phyloP scores from a whole-genome alignment of 257 asterid species.

The Linderniella brevidens region DNA sequence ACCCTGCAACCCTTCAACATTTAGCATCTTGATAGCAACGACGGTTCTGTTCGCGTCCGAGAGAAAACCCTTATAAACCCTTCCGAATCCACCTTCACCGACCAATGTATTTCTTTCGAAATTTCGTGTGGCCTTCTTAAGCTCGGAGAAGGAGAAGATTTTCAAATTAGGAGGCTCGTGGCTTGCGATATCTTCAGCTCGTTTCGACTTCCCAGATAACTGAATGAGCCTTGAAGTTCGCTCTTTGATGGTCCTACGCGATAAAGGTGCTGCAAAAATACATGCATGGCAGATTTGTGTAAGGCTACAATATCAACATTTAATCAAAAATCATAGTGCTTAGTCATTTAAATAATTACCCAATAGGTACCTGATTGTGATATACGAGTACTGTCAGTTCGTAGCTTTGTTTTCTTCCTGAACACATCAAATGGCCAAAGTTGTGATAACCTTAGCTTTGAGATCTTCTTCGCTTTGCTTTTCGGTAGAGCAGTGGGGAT shows the following conservation, averaged over 20 bases:
- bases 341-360: background rate
- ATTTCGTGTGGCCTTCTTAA: constrained; percentile 21
- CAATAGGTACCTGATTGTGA: constrained; percentile 18
- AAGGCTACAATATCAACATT: too few species aligned
- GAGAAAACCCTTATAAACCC: constrained; percentile 25
- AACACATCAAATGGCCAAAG: constrained; percentile 12
- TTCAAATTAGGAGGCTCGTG: constrained; percentile 14
- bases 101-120: constrained; percentile 11
- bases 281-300: too few species aligned
- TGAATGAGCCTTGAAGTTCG: constrained; percentile 1
- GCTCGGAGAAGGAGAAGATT: constrained; percentile 20
- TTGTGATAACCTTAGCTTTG: constrained; percentile 19
- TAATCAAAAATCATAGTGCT: too few species aligned
- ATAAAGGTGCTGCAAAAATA: too few species aligned
- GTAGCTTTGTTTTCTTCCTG: constrained; percentile 12
- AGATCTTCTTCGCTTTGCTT: constrained; percentile 14
- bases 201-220: constrained; percentile 7
- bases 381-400: constrained; percentile 3
- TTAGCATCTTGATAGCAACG: constrained; percentile 25
- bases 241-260: too few species aligned
- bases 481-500: constrained; percentile 4
- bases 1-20: constrained; percentile 20
- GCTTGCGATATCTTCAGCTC: constrained; percentile 1
- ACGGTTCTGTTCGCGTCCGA: background rate
- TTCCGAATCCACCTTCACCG: constrained; percentile 38